phyloP scores from a whole-genome alignment of 768 basidiomycete species.

The Lactarius psammicola region DNA sequence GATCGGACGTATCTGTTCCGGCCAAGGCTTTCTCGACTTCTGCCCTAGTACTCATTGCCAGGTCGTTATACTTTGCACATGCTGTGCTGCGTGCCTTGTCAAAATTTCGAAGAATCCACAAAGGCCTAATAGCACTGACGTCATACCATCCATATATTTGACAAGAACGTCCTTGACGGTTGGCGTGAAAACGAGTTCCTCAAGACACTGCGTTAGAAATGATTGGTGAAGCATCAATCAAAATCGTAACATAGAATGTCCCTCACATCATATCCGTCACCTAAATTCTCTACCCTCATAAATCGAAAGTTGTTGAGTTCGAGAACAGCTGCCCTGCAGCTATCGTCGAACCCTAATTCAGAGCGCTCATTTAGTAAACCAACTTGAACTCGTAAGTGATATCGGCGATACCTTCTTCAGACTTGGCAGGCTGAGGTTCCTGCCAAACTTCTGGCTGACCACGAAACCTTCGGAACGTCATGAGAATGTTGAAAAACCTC shows the following conservation, averaged over 20 bases:
- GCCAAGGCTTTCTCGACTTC: not conserved
- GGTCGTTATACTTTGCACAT: accelerated
- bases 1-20: not conserved
- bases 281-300: not conserved
- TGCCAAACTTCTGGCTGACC: not conserved
- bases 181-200: not conserved
- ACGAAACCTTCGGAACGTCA: not conserved
- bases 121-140: not conserved
- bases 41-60: not conserved
- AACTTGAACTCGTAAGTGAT: not conserved
- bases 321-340: not conserved
- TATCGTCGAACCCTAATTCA: not conserved
- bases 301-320: not conserved
- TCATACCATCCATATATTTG: not conserved
- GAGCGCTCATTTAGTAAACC: not conserved
- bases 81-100: not conserved
- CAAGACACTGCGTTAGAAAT: not conserved
- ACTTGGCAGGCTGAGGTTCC: too few species aligned
- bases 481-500: not conserved
- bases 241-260: not conserved
- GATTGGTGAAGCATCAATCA: not conserved
- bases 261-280: not conserved
- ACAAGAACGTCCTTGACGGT: not conserved
- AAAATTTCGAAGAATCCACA: not conserved
- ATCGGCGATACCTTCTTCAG: not conserved